Conservation (phyloP, 345 rosid genomes). For the Pugionium dolabratum region DNA sequence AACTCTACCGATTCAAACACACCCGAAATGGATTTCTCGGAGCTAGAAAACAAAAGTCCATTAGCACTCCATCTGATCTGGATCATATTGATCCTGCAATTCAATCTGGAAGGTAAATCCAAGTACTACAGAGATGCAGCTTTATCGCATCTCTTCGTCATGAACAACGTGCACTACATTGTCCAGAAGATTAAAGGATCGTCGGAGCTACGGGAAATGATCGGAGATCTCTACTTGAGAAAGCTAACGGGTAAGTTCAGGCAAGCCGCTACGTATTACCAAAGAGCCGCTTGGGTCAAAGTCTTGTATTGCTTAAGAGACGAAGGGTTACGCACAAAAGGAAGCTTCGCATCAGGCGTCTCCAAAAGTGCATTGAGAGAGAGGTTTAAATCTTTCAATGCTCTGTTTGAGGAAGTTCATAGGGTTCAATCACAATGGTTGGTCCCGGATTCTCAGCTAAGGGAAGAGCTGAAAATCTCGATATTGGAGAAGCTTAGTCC, state of each 20-base stretch:
- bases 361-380: slow-evolving; percentile 81
- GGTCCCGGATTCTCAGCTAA: slow-evolving; percentile 74
- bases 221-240: slow-evolving; percentile 78
- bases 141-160: slow-evolving; percentile 72
- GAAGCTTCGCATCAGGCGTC: slow-evolving; percentile 86
- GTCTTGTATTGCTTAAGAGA: slow-evolving; percentile 86
- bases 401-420: slow-evolving; percentile 85
- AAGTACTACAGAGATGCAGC: slow-evolving; percentile 78
- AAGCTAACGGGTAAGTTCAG: slow-evolving; percentile 76
- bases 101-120: slow-evolving; percentile 82
- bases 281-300: slow-evolving; percentile 90
- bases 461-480: slow-evolving; percentile 94
- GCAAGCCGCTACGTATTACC: slow-evolving; percentile 81
- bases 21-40: slow-evolving; percentile 79
- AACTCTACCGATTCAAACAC: slow-evolving; percentile 67
- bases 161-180: slow-evolving; percentile 90
- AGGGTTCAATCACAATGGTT: slow-evolving; percentile 83
- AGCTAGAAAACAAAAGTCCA: slow-evolving; percentile 73
- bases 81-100: slow-evolving; percentile 78
- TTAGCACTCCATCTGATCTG: slow-evolving; percentile 86
- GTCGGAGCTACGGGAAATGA: slow-evolving; percentile 79
- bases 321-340: slow-evolving; percentile 83
- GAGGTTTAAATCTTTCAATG: slow-evolving; percentile 86
- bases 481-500: slow-evolving; percentile 85
- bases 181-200: slow-evolving; percentile 80